A percentile compares a stretch with the other conserved stretches of the same genome.
Conservation (phyloP, 2,329 filamentous ascomycete species). For the Xylariaceae sp. region DNA sequence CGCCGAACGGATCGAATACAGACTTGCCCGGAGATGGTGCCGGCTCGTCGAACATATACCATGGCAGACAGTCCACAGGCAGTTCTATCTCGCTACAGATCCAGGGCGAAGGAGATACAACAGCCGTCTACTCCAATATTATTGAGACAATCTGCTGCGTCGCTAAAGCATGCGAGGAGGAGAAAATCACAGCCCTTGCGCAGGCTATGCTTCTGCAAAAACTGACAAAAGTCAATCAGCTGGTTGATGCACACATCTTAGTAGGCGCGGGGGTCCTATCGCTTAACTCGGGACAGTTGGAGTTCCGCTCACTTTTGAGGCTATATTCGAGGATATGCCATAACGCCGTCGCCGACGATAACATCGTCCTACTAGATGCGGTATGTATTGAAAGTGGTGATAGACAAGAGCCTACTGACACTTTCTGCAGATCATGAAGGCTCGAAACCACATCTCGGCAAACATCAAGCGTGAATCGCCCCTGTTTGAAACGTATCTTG, state of each 20-base stretch:
- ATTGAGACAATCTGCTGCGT: constrained; percentile 94
- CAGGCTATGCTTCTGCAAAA: constrained; percentile 98
- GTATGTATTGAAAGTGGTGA: constrained; percentile 41
- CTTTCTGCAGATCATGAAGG: constrained; percentile 59
- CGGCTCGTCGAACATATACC: constrained; percentile 42
- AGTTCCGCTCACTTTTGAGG: constrained; percentile 82
- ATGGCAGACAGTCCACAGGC: constrained; percentile 55
- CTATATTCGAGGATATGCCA: constrained; percentile 72
- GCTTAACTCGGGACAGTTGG: constrained; percentile 68
- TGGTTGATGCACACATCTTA: constrained; percentile 81
- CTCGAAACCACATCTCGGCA: constrained; percentile 71
- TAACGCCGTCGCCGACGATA: constrained; percentile 65
- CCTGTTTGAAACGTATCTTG: constrained; percentile 76
- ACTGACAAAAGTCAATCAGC: constrained; percentile 72
- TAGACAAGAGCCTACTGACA: constrained; percentile 10
- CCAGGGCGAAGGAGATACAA: constrained; percentile 71
- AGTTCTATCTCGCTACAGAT: constrained; percentile 76
- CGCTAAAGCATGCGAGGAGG: constrained; percentile 72
- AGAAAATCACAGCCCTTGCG: constrained; percentile 87
- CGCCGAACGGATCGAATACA: constrained; percentile 48
- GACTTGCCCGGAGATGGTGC: constrained; percentile 36
- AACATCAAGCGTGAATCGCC: constrained; percentile 63
- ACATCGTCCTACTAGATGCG: constrained; percentile 62
- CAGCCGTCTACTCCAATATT: constrained; percentile 75
- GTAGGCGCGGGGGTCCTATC: constrained; percentile 74